A percentile compares a stretch with the other conserved stretches of the same genome.
Evolutionary conservation across 2,329 filamentous ascomycete genomes (phyloP).

Genomic region (Fusarium hostae): DNA sequence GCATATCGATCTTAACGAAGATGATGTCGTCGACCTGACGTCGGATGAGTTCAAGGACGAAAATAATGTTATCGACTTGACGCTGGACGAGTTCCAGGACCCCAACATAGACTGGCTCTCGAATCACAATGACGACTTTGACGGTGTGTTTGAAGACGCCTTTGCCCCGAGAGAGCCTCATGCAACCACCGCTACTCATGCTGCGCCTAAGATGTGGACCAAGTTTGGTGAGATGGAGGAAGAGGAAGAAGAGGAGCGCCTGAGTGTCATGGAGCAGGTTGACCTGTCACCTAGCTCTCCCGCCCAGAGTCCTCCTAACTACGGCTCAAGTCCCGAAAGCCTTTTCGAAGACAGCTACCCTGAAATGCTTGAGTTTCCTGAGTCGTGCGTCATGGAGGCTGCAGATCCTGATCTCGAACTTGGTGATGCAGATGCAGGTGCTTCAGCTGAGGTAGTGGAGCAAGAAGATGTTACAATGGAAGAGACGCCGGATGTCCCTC

Average conservation of each 20-base stretch:
- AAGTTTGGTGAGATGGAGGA: constrained; percentile 28
- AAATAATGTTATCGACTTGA: constrained; percentile 5
- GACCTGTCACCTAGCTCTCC: constrained; percentile 15
- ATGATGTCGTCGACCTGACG: constrained; percentile 10
- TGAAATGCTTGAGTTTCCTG: constrained; percentile 3
- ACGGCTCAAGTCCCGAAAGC: neutral
- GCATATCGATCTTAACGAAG: constrained; percentile 19
- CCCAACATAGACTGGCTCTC: constrained; percentile 5
- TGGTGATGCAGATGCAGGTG: neutral
- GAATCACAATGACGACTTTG: constrained; percentile 3
- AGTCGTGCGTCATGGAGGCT: neutral
- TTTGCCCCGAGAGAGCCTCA: constrained; percentile 13
- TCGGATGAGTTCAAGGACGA: constrained; percentile 8
- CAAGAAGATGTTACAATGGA: neutral
- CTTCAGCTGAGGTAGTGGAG: constrained; percentile 3
- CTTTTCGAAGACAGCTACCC: constrained; percentile 15
- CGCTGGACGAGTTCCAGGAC: neutral
- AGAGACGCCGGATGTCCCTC: neutral
- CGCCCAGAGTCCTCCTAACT: neutral
- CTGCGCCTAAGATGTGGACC: constrained; percentile 26
- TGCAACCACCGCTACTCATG: neutral
- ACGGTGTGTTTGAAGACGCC: constrained; percentile 13
- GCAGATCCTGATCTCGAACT: neutral
- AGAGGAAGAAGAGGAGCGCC: constrained; percentile 11
- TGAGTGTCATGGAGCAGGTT: constrained; percentile 9